Base-by-base conservation (phyloP, 257 asterid species). In the Nicotiana sylvestris region DNA sequence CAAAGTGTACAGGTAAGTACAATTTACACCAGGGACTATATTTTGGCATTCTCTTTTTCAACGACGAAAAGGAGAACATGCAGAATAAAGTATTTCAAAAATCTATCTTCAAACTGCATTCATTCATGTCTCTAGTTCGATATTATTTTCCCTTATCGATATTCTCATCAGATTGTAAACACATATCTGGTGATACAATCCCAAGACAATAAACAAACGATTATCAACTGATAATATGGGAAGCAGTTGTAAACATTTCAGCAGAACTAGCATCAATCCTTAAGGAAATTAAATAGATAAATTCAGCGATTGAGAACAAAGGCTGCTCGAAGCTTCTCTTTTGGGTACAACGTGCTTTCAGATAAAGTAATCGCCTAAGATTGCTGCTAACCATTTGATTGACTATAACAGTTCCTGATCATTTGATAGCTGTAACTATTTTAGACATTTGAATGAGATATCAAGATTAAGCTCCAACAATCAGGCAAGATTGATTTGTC, bases 231-330 rank as follows among this genome's bases (percentile, higher is more conserved):
- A 72, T 46, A 72, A 72, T n/a, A 46, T 25, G 61, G 39, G 79
- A 72, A 46, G 61, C 21, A 43, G 37, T 70, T 70, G 60, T 70
- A 70, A 69, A 30, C 58, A 70, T 43, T 70, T 70, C 78, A 70
- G 58, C 5, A 12, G 61, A 72, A 46, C 79, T 72, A 72, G 79
- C 79, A 46, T 46, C 21, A 58, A 72, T 70, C 58, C 33, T 57
- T 72, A 5, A 18, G 35, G 60, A 43, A 72, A 72, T 12, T 43
- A 72, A 72, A 21, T 25, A 39, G 35, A 72, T 21, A 43, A 43
- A 27, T 72, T 72, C 78, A 72, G 78, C 21, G 21, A 43, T 5
- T 46, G 35, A 46, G 46, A 21, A 72, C 60, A 72, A 12, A 21
- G 37, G 35, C 78, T 70, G 33, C 78, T 43, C 60, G 13, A 43